Evolutionary conservation across 805 yeast species (phyloP), one percentile per base, ranked within the genome.

Genomic region (Sugiyamaella valdiviana): DNA sequence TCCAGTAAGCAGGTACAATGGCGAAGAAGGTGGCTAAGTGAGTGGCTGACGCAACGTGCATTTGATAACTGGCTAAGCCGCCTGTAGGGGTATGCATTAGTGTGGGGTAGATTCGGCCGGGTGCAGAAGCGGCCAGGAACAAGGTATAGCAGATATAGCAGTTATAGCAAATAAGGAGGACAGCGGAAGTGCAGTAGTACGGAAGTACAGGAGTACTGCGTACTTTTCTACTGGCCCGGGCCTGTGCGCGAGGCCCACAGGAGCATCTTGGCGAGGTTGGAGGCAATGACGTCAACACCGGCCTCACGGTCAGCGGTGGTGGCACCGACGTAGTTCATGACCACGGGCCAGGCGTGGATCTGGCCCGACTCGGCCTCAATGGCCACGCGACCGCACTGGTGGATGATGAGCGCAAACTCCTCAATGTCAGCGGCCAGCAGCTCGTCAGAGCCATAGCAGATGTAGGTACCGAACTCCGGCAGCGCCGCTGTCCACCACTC

Each of bases 321-420:
- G 40, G 73, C 66, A 42, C 75, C 79, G 2, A 74, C 60, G 40
- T 63, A 63, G 45, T 70, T 69, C 2, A 63, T 59, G 4, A 71
- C 50, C 23, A 77, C 58, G 6, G 78, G 79, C 80, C 80, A 76
- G 16, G 74, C 66, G 51, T 77, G 81, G 2, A 71, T 57, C 46
- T 65, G 69, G 24, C 65, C 62, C 2, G 55, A 57, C 37, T 63
- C 66, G 16, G 61, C 55, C 12, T 58, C 67, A 12, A 68, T 55
- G 43, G 67, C 66, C 9, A 73, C 60, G 16, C 62, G 53, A 3
- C 71, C 68, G 19, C 59, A 57, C 16, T 51, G 43, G 16, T 56
- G 48, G 38, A 71, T 54, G 10, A 50, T 43, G 5, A 44, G 45
- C 10, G 63, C 60, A 43, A 75, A 61, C 29, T 60, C 58, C 44